Evolutionary conservation across 2,329 filamentous ascomycete genomes (phyloP).

Genomic region (Penicillium sp.): DNA sequence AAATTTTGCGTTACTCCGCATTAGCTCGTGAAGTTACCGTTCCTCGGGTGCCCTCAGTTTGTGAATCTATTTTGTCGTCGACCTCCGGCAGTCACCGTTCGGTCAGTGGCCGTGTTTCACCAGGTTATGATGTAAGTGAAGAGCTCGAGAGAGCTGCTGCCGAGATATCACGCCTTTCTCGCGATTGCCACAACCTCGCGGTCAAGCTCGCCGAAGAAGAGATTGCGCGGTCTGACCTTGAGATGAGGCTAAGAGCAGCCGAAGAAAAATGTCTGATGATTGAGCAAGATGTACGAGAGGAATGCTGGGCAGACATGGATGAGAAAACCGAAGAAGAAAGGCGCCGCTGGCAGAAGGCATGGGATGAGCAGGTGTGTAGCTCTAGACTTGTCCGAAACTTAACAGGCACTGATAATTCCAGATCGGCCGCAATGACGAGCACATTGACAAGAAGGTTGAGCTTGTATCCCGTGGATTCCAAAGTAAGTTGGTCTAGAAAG

Average conservation of each 20-base stretch:
- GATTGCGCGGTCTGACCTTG: constrained; percentile 66
- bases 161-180: constrained; percentile 75
- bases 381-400: neutral
- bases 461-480: constrained; percentile 60
- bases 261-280: constrained; percentile 66
- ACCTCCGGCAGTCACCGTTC: constrained; percentile 35
- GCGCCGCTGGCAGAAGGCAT: constrained; percentile 74
- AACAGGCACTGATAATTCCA: constrained; percentile 22
- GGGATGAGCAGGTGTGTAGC: constrained; percentile 65
- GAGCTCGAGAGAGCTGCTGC: constrained; percentile 80
- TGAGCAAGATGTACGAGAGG: constrained; percentile 83
- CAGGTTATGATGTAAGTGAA: constrained; percentile 46
- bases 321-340: constrained; percentile 70
- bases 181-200: constrained; percentile 74
- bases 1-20: constrained; percentile 91
- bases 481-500: constrained; percentile 32
- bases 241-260: constrained; percentile 68
- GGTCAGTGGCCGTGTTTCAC: constrained; percentile 46
- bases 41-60: constrained; percentile 79
- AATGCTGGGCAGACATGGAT: constrained; percentile 86
- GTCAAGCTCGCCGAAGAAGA: constrained; percentile 69
- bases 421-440: constrained; percentile 72
- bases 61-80: constrained; percentile 61
- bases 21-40: constrained; percentile 91
- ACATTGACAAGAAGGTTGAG: constrained; percentile 85